Base-by-base conservation (phyloP, 2,329 filamentous ascomycete species). In the Taxawa tesnikishii region DNA sequence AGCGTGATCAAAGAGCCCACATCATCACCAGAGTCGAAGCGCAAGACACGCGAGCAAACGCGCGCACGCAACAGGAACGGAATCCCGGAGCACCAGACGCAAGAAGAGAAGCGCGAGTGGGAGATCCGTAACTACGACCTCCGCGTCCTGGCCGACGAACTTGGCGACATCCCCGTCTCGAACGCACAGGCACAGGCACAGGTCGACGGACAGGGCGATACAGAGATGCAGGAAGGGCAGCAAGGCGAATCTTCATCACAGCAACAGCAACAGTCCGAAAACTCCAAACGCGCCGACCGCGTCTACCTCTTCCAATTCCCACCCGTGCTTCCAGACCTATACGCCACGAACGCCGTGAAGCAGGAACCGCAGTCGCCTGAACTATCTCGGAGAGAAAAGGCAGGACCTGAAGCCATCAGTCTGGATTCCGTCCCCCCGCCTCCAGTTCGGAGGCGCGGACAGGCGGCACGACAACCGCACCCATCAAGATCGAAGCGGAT, bases 251-350 rank as follows among this genome's bases (percentile, higher is more conserved):
- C 3, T 11, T 24, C 14, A 12, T 8, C 28, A 15, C 18, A 29
- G 13, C 27, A 28, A 15, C 15, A 31, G 11, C 14, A 28, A 4
- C 15, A 27, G 12, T 15, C 24, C 4, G 28, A 13, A 5, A 41
- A 50, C 18, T 63, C 57, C 31, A 57, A 58, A 26, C 58, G 63
- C 12, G 55, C 67, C 21, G 67, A 73, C 33, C 65, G 68, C 36
- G 60, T 74, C 32, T 77, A 77, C 48, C 59, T 77, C 31, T 70
- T 78, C 49, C 74, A 78, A 49, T 68, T 78, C 44, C 74, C 74
- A 9, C 72, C 74, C 1, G 61, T 74, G 36, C 67, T 75, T 4
- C 74, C 74, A 4, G 67, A 68, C 37, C 62, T 78, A 15, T 54
- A 62, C 2, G 46, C 45, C 15, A 50, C 55, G 26, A 33, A 42